These are phyloP conservation scores for Fusarium domesticum DNA, from an alignment of 2,329 filamentous ascomycete species.

Conservation along the genomic window DNA sequence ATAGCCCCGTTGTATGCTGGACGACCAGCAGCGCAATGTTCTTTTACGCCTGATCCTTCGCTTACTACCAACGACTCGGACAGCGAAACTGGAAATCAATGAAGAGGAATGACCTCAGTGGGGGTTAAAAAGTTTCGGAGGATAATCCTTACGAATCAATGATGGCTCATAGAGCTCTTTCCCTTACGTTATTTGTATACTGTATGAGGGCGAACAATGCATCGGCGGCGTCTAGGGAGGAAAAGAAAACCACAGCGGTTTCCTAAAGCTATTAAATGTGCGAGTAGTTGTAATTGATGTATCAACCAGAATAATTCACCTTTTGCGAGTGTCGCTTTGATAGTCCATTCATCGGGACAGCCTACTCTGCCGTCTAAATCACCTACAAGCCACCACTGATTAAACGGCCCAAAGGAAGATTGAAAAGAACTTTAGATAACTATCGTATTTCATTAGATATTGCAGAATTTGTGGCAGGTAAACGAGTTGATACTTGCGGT, in stretches of 20 bases:
- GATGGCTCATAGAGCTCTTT: neutral
- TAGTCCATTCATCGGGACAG: no score
- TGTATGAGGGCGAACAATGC: constrained; percentile 11
- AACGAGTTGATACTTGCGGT: no score
- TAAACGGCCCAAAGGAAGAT: no score
- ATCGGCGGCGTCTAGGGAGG: constrained; percentile 18
- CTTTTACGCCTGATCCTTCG: neutral
- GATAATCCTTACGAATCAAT: neutral
- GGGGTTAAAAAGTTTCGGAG: neutral
- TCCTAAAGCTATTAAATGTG: neutral
- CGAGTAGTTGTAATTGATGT: constrained; percentile 9
- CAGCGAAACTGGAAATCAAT: neutral
- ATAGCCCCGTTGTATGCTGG: neutral
- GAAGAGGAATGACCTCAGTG: neutral
- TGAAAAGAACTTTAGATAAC: no score
- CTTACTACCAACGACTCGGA: neutral
- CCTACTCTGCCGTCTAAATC: no score
- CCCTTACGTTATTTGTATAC: neutral
- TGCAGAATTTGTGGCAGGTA: no score
- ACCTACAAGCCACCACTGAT: no score
- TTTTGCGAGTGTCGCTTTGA: no score
- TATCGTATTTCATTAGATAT: no score
- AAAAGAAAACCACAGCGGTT: neutral
- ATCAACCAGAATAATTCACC: no score
- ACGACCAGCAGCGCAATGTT: neutral